Base-by-base conservation (phyloP, 2,329 filamentous ascomycete species). In the Penicillium sp. region DNA sequence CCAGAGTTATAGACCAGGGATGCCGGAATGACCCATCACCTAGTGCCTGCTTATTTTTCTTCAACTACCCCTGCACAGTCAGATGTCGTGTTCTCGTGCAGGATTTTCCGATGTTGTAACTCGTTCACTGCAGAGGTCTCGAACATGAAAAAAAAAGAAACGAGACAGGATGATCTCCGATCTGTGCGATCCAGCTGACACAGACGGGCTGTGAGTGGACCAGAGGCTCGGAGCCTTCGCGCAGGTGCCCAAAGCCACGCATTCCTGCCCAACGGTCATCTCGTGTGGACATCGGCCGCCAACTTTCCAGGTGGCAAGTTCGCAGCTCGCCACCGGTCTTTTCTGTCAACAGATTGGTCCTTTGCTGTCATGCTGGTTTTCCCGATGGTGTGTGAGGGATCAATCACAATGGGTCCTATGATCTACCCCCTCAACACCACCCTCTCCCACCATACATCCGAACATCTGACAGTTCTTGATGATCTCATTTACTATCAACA, bases 211-310 rank as follows among this genome's bases (percentile, higher is more conserved):
- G 50, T 62, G 63, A 66, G 63, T 63, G 60, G 55, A 42, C 43
- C 25, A 46, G 57, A 54, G 56, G 41, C 41, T 53, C 37, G 41
- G 60, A 60, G 45, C 23, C 54, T 51, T 54, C 56, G 54, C 56
- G 52, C 60, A 47, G 58, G 52, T 74, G 72, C 72, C 73, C 71
- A 73, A 75, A 65, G 57, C 66, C 68, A 73, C 69, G 69, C 71
- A 75, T 75, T 70, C 61, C 63, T 73, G 72, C 73, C 73, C 73
- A 75, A 75, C 71, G 60, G 46, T 25, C 59, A 56, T 56, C 45
- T 56, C 56, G 57, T 47, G 50, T 57, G 55, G 50, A 42, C 29
- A 54, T 48, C 50, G 25, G 50, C 52, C 33, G 49, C 38, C 56
- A 50, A 19, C 40, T 56, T 55, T 40, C 10, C 33, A 40, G 47